phyloP scores from a whole-genome alignment of 2,329 filamentous ascomycete species.

The Fusarium oligoseptatum region DNA sequence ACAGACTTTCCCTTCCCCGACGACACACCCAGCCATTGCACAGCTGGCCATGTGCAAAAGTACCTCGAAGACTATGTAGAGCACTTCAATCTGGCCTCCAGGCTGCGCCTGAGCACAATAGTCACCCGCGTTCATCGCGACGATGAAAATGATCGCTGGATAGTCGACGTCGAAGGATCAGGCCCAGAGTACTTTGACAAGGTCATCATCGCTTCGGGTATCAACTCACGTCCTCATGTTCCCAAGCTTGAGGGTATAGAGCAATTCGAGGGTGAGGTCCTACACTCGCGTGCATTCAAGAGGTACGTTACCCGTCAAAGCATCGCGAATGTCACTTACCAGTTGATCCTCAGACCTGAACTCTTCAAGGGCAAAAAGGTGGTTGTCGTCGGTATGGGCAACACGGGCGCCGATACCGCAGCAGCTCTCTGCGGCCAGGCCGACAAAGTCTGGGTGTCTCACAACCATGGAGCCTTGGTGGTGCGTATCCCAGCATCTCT shows the following conservation, averaged over 20 bases:
- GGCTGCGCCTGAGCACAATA: conserved; percentile 43
- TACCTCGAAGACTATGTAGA: conserved; percentile 52
- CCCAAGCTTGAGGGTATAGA: conserved; percentile 53
- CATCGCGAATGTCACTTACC: rapidly evolving
- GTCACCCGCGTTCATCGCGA: conserved; percentile 41
- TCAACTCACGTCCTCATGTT: conserved; percentile 51
- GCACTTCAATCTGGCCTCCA: conserved; percentile 48
- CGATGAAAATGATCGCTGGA: conserved; percentile 42
- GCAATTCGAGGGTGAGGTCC: conserved; percentile 53
- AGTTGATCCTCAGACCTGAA: conserved; percentile 30
- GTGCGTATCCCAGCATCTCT: conserved; percentile 39
- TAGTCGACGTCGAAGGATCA: conserved; percentile 44
- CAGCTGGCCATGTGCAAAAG: conserved; percentile 44
- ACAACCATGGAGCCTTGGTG: conserved; percentile 54
- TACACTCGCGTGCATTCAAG: conserved; percentile 56
- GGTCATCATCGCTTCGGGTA: conserved; percentile 52
- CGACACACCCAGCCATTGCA: conserved; percentile 43
- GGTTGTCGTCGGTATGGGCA: conserved; percentile 59
- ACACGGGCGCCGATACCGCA: conserved; percentile 50
- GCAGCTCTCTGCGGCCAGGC: conserved; percentile 51
- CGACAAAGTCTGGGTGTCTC: conserved; percentile 57
- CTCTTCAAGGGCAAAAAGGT: conserved; percentile 57
- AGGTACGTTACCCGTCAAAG: conserved; percentile 31
- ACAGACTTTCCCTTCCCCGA: conserved; percentile 53
- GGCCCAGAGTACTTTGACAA: conserved; percentile 52